Base-by-base conservation (phyloP, 2,329 filamentous ascomycete species). In the Xylaria sp. region DNA sequence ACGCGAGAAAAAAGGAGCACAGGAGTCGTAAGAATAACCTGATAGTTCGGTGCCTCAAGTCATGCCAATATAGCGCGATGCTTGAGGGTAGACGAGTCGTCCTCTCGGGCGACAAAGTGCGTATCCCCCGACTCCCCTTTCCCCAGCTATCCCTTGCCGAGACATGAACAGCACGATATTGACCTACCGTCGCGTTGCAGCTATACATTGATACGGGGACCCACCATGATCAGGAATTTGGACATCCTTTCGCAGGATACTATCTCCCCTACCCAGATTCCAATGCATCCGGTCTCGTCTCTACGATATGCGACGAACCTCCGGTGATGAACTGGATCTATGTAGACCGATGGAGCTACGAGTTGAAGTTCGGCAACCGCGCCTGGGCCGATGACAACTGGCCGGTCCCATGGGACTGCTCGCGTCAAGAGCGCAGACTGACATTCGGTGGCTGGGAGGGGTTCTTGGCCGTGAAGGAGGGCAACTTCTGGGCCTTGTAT, bases 221-320 rank as follows among this genome's bases (percentile, higher is more conserved):
- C 56, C 70, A 80, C 45, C 73, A 79, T 39, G 73, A 77, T 0
- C 65, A 73, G 39, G 61, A 63, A 12, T 76, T 76, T 59, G 83
- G 85, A 1, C 86, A 88, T 72, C 82, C 84, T 0, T 88, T 86
- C 72, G 81, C 85, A 2, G 86, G 86, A 17, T 88, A 89, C 72
- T 88, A 83, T 72, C 79, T 88, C 12, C 83, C 85, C 0, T 88
- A 88, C 71, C 86, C 86, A 4, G 85, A 86, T 6, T 66, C 78
- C 19, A 75, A 76, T 9, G 79, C 81, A 48, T 79, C 82, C 17
- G 83, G 83, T 1, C 79, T 85, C 1, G 83, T 85, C 24, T 83
- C 81, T 11, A 84, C 82, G 4, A 84, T 85, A 47, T 82, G 79
- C 42, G 81, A 84, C 54, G 82, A 82, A 8, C 82, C 83, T 12